phyloP scores from a whole-genome alignment of 306 rosid species.

The Parietaria judaica region DNA sequence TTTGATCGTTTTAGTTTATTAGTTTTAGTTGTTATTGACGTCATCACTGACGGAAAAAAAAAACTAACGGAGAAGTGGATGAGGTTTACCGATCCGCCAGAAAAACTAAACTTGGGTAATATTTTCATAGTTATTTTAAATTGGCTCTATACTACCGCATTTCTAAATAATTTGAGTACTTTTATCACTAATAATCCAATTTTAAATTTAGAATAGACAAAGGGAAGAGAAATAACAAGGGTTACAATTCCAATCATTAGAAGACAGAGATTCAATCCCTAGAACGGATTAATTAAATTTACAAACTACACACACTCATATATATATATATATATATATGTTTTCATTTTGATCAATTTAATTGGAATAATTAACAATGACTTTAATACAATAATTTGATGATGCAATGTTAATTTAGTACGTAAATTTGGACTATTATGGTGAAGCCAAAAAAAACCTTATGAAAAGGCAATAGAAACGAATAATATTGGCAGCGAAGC shows the following conservation, averaged over 20 bases:
- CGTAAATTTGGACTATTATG: not conserved
- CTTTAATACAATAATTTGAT: slow-evolving; percentile 3
- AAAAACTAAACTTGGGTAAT: too few species aligned
- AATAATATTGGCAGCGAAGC: slow-evolving; percentile 49
- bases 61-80: too few species aligned
- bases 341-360: too few species aligned
- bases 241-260: slow-evolving; percentile 40
- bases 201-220: too few species aligned
- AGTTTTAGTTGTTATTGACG: too few species aligned
- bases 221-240: not conserved
- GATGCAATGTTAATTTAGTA: slow-evolving; percentile 18
- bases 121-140: too few species aligned
- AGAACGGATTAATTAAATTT: slow-evolving; percentile 13
- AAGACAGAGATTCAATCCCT: slow-evolving; percentile 30
- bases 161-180: not conserved
- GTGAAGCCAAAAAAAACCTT: slow-evolving; percentile 17
- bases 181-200: too few species aligned
- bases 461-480: slow-evolving; percentile 7
- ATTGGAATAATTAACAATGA: not conserved
- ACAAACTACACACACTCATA: not conserved
- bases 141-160: too few species aligned
- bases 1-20: too few species aligned
- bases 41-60: too few species aligned
- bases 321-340: too few species aligned
- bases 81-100: too few species aligned